Evolutionary conservation across 768 basidiomycete genomes (phyloP).

Genomic region (Rhizopogon salebrosus): DNA sequence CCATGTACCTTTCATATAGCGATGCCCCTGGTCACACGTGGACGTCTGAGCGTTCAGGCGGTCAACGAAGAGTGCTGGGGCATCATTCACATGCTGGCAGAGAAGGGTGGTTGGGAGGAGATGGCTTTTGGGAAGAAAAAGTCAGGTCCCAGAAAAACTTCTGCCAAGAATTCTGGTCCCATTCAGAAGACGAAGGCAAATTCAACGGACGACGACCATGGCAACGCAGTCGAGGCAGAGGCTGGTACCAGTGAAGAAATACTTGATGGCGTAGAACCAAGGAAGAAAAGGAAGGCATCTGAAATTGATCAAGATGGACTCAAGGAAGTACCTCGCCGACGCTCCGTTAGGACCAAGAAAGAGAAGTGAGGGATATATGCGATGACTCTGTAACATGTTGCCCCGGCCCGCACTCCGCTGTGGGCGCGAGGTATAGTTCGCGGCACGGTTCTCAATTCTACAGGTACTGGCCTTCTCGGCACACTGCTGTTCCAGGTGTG

Average conservation of each 20-base stretch:
- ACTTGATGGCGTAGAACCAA: conserved; percentile 3
- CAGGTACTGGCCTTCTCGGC: neutral
- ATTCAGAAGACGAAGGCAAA: conserved; percentile 1
- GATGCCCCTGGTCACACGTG: conserved; percentile 78
- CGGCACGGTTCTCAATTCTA: neutral
- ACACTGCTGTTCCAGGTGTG: too few relatives aligned
- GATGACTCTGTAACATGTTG: neutral
- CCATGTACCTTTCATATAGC: conserved; percentile 29
- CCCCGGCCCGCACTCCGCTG: too few relatives aligned
- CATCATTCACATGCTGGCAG: conserved; percentile 53
- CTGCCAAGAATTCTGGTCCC: neutral
- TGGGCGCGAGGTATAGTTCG: too few relatives aligned
- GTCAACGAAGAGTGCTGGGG: conserved; percentile 65
- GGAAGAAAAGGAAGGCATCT: conserved; percentile 20
- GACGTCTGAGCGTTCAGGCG: conserved; percentile 84
- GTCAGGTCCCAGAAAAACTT: neutral
- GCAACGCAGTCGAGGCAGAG: neutral
- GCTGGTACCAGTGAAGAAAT: conserved; percentile 3
- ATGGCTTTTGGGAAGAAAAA: conserved; percentile 37
- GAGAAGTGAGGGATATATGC: neutral
- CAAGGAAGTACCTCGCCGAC: conserved; percentile 13
- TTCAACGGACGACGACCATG: neutral
- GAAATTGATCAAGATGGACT: neutral
- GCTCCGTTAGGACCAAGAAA: conserved; percentile 16
- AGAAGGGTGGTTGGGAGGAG: conserved; percentile 75